A percentile compares a stretch with the other conserved stretches of the same genome.
phyloP scores from a whole-genome alignment of 768 basidiomycete genomes.

The Mycena sanguinolenta region DNA sequence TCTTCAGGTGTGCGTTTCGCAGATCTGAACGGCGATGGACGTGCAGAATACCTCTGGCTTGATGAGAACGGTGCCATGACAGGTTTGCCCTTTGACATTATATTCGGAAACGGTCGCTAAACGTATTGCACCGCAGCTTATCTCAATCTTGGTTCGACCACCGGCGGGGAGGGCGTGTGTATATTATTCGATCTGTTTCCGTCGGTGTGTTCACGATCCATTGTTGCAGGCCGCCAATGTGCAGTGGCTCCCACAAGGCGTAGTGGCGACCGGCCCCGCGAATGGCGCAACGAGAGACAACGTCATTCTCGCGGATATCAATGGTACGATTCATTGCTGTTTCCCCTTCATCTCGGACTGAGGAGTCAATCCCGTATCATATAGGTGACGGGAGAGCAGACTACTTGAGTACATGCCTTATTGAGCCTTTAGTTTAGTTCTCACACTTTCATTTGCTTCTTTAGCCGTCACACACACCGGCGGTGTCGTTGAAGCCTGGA shows the following conservation, averaged over 20 bases:
- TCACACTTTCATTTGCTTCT: neutral
- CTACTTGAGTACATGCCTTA: neutral
- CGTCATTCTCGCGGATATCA: constrained; percentile 10
- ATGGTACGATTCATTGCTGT: neutral
- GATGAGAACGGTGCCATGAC: constrained; percentile 9
- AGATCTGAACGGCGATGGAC: constrained; percentile 20
- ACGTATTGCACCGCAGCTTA: neutral
- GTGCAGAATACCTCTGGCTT: constrained; percentile 8
- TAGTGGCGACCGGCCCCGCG: constrained; percentile 8
- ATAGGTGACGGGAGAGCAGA: constrained; percentile 18
- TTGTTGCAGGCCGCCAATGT: neutral
- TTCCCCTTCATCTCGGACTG: neutral
- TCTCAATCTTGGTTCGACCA: neutral
- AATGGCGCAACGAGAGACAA: neutral
- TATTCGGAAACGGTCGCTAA: neutral
- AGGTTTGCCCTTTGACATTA: neutral
- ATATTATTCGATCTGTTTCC: neutral
- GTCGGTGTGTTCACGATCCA: too few relatives aligned
- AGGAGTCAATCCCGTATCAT: neutral
- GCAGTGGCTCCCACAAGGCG: constrained; percentile 7
- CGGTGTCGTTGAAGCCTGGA: constrained; percentile 16
- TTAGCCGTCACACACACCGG: constrained; percentile 4
- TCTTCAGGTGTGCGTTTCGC: constrained; percentile 14
- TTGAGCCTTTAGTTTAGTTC: neutral
- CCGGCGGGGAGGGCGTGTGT: neutral